Evolutionary conservation across 2,329 filamentous ascomycete species (phyloP).

Genomic region (Epichloe glyceriae): DNA sequence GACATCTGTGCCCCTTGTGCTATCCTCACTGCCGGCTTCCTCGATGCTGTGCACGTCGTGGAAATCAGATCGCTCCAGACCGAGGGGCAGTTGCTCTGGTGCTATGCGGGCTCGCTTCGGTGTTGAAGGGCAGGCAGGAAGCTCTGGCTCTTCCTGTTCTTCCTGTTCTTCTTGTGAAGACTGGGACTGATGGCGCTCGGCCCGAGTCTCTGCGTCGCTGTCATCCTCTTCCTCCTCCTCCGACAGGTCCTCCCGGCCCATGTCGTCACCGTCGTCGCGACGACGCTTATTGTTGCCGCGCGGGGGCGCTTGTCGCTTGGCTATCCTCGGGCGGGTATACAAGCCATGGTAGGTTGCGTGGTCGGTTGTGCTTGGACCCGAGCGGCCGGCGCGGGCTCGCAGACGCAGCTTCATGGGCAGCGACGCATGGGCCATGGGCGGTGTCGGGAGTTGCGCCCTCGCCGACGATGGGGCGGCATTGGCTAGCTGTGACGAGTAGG

Average conservation of each 20-base stretch:
- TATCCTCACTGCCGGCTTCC: conserved; percentile 13
- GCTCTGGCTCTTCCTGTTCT: neutral
- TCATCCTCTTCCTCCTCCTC: conserved; percentile 17
- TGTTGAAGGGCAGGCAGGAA: conserved; percentile 29
- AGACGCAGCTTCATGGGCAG: conserved; percentile 42
- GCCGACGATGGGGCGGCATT: conserved; percentile 19
- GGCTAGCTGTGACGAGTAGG: conserved; percentile 8
- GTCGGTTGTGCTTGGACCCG: conserved; percentile 11
- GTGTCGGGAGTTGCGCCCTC: conserved; percentile 35
- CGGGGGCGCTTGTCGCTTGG: conserved; percentile 35
- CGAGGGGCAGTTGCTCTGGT: conserved; percentile 46
- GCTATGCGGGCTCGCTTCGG: conserved; percentile 49
- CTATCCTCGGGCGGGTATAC: conserved; percentile 32
- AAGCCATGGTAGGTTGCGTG: conserved; percentile 19
- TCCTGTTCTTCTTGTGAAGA: neutral
- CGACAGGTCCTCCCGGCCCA: conserved; percentile 25
- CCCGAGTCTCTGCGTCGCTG: conserved; percentile 25
- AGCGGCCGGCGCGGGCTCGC: conserved; percentile 28
- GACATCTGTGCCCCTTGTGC: conserved; percentile 22
- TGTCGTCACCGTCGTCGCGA: conserved; percentile 33
- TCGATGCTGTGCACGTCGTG: conserved; percentile 32
- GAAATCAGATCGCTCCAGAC: conserved; percentile 45
- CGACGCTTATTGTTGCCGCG: conserved; percentile 42
- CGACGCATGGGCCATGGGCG: conserved; percentile 39
- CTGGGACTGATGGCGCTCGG: conserved; percentile 3